Evolutionary conservation across 2,329 filamentous ascomycete species (phyloP), one percentile per base, ranked within the genome.

Genomic region (Capronia coronata): DNA sequence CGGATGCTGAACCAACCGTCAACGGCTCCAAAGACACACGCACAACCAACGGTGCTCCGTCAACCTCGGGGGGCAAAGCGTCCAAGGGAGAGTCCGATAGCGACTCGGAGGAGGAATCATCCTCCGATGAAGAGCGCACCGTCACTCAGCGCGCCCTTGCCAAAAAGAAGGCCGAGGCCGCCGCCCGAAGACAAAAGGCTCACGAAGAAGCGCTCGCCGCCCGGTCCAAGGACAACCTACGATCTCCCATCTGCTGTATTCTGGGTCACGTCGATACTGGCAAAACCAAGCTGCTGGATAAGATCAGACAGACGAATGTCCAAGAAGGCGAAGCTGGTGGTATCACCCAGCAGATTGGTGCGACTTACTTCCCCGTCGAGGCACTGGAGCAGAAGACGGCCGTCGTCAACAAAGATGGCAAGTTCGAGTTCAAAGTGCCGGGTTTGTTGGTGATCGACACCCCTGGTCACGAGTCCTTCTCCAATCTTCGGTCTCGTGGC

Each of bases 381-480:
- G 88, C 93, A 52, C 84, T 98, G 65, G 79, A 81, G 70, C 84
- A 90, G 68, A 98, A 98, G 79, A 95, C 88, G 13, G 79, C 82
- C 16, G 91, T 97, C 13, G 86, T 98, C 65, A 98, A 98, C 76
- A 78, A 80, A 64, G 89, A 98, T 65, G 83, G 84, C 63, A 78
- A 78, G 48, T 96, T 98, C 68, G 87, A 96, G 55, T 94, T 96
- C 80, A 98, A 96, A 75, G 87, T 98, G 18, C 94, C 93, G 38
- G 93, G 93, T 78, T 80, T 98, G 48, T 74, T 98, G 59, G 83
- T 98, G 64, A 98, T 98, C 64, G 93, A 98, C 72, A 98, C 93
- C 0, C 94, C 93, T 64, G 93, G 93, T 74, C 93, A 98, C 89
- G 93, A 98, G 81, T 98, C 93, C 64, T 98, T 98, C 81, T 95